Evolutionary conservation across 805 yeast species (phyloP).

Genomic region (Metschnikowia noctiluminum): DNA sequence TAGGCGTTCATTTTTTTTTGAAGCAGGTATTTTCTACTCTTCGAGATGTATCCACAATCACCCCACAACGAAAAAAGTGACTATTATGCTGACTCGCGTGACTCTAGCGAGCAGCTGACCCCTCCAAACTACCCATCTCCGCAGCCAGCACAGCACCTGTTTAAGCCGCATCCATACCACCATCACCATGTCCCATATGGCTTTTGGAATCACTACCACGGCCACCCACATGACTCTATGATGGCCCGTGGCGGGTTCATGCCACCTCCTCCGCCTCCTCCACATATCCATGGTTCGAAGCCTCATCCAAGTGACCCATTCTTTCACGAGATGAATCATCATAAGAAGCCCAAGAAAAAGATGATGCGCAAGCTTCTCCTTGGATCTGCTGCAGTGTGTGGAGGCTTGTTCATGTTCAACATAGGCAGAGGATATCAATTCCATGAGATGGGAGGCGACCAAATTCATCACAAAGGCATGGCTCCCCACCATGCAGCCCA

Average conservation of each 20-base stretch:
- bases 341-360: conserved; percentile 1
- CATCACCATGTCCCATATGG: neutral
- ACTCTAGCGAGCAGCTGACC: conserved; percentile 3
- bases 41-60: conserved; percentile 2
- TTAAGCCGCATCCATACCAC: neutral
- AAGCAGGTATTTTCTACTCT: neutral
- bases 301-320: conserved; percentile 11
- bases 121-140: conserved; percentile 5
- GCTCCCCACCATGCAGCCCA: conserved; percentile 1
- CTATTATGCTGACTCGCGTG: neutral
- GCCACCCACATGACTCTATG: neutral
- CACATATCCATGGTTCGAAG: neutral
- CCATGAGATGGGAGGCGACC: neutral
- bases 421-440: conserved; percentile 18
- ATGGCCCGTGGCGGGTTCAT: neutral
- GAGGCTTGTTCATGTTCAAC: conserved; percentile 16
- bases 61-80: conserved; percentile 5
- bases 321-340: conserved; percentile 3
- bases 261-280: conserved; percentile 12
- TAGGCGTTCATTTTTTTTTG: neutral
- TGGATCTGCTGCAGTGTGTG: conserved; percentile 12
- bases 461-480: neutral
- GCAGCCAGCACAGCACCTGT: neutral
- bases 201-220: neutral
- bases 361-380: conserved; percentile 3